Base-by-base conservation (phyloP, 352 stramenopile species). In the Lagenidium giganteum region DNA sequence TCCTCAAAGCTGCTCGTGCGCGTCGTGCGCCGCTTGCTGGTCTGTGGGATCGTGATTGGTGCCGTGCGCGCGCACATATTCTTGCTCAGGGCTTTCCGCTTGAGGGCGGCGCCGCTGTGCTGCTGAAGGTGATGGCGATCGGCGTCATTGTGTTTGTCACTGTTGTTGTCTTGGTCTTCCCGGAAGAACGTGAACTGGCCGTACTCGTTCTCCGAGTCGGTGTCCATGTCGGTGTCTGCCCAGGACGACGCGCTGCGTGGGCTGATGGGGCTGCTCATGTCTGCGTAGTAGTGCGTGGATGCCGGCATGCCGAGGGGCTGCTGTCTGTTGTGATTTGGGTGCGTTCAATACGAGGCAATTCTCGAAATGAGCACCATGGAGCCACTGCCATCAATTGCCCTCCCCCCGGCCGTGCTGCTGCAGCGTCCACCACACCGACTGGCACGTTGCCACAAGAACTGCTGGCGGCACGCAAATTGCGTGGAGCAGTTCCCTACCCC, bases 41-140 rank as follows among this genome's bases (percentile, higher is more conserved):
- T 44, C 24, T 60, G 39, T 14, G 70, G 70, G 40, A 87, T 87
- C 44, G 55, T 52, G 42, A 87, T 87, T 8, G 73, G 73, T 25
- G 64, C 61, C 8, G 73, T 83, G 48, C 63, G 73, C 28, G 54
- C 37, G 39, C 30, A 12, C 25, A 14, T 37, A 34, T 53, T 25
- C 54, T 69, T 51, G 20, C 49, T 43, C 13, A 42, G 24, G 27
- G 51, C 29, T 33, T 54, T 57, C 42, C 57, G 57, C 46, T 61
- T 64, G 61, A 6, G 34, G 27, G n/a, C 28, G 29, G 36, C 5
- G 32, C 27, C 16, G 9, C 17, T 4, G 22, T 8, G 34, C 27
- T 14, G 25, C 23, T 21, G 21, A 5, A 57, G 41, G 22, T 55
- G 35, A 41, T 21, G 51, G 30, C 48, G 50, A 26, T 47, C 40